Conservation (phyloP, 108 stramenopile species). For the Aurantiochytrium sp. region DNA sequence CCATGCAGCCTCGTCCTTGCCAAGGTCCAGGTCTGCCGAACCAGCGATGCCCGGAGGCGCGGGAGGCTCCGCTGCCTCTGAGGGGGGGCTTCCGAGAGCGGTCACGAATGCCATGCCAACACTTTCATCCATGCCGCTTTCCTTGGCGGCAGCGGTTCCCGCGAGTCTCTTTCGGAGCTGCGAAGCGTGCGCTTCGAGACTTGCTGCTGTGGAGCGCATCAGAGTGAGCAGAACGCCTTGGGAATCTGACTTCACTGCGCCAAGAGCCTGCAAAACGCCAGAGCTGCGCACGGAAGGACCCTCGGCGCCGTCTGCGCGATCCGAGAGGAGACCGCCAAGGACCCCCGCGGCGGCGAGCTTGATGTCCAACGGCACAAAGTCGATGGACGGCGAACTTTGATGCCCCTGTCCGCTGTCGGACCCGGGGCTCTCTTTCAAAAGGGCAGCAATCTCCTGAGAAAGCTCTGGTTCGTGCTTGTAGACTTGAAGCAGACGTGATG, state of each 20-base stretch:
- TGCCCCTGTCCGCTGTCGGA: neutral
- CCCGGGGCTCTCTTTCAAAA: neutral
- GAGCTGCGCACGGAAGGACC: neutral
- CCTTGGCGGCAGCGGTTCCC: too few species aligned
- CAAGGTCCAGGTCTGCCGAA: neutral
- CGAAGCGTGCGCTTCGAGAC: neutral
- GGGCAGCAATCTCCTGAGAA: neutral
- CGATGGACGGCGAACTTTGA: neutral
- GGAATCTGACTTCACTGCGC: neutral
- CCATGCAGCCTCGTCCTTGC: neutral
- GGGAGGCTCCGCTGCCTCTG: neutral
- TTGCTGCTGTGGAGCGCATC: neutral
- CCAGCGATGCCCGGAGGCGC: neutral
- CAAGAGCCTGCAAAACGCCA: neutral
- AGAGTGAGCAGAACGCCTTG: neutral
- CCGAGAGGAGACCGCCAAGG: neutral
- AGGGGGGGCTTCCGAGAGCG: neutral
- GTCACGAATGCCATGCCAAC: neutral
- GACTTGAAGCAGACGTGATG: neutral
- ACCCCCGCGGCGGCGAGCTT: neutral
- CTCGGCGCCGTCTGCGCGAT: neutral
- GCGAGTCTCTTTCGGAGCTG: too few species aligned
- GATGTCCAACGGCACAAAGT: neutral
- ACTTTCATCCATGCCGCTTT: neutral
- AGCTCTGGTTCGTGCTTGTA: constrained; percentile 3